Conservation (phyloP, 495 filamentous ascomycete species). For the Aspergillus mulundensis region DNA sequence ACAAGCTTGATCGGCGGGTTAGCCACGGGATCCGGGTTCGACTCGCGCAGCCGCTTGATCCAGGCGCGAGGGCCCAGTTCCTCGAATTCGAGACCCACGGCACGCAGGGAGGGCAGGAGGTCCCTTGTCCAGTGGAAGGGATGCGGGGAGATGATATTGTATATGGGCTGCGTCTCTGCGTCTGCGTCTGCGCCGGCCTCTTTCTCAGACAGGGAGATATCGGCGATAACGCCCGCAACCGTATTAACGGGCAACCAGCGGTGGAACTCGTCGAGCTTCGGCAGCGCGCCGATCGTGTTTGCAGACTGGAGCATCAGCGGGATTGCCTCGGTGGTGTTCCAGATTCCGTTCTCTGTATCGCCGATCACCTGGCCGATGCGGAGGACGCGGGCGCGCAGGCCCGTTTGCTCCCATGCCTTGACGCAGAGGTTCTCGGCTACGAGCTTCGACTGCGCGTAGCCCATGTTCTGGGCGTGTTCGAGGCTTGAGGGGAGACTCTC, state of each 20-base stretch:
- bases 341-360: conserved; percentile 50
- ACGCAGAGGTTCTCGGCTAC: conserved; percentile 53
- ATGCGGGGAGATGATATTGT: conserved; percentile 23
- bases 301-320: conserved; percentile 54
- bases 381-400: conserved; percentile 34
- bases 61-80: conserved; percentile 18
- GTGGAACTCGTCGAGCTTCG: conserved; percentile 42
- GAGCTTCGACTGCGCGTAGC: conserved; percentile 62
- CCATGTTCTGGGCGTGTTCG: conserved; percentile 46
- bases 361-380: conserved; percentile 59
- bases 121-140: conserved; percentile 29
- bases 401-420: conserved; percentile 29
- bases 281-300: conserved; percentile 45
- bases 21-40: conserved; percentile 26
- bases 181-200: background rate
- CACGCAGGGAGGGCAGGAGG: conserved; percentile 21
- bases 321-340: conserved; percentile 63
- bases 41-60: conserved; percentile 17
- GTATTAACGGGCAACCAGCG: conserved; percentile 22
- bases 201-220: conserved; percentile 21
- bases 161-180: conserved; percentile 4
- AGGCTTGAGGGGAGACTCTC: conserved; percentile 49
- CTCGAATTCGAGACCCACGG: conserved; percentile 18
- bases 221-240: conserved; percentile 14
- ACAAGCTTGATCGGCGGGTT: conserved; percentile 46